These are phyloP conservation scores for Martiniozyma abietophila DNA, from an alignment of 805 yeast species.

Conservation along the genomic window DNA sequence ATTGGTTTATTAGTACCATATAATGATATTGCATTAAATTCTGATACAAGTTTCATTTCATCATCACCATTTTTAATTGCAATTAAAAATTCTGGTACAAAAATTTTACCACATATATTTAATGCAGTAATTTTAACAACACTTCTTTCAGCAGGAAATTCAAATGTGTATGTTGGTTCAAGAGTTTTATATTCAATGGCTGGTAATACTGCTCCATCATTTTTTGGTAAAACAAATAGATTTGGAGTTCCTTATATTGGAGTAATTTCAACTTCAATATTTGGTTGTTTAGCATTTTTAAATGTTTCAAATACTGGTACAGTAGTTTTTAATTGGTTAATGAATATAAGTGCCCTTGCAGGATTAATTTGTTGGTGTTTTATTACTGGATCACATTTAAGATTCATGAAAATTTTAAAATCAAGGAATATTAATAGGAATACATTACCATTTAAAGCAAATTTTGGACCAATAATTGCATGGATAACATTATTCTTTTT, in stretches of 20 bases:
- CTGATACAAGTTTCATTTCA: conserved; percentile 32
- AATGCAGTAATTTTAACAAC: conserved; percentile 60
- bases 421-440: conserved; percentile 59
- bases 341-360: conserved; percentile 53
- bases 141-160: conserved; percentile 70
- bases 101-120: conserved; percentile 55
- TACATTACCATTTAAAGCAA: conserved; percentile 65
- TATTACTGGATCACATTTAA: conserved; percentile 47
- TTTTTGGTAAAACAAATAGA: conserved; percentile 46
- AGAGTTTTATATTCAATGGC: conserved; percentile 56
- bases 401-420: conserved; percentile 35
- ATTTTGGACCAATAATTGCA: conserved; percentile 58
- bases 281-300: conserved; percentile 51
- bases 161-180: conserved; percentile 63
- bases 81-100: conserved; percentile 56
- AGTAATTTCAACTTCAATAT: conserved; percentile 37
- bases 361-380: conserved; percentile 55
- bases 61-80: conserved; percentile 69
- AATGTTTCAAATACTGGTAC: conserved; percentile 52
- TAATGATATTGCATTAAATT: conserved; percentile 44
- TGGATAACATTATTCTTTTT: conserved; percentile 52
- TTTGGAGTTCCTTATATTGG: conserved; percentile 53
- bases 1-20: conserved; percentile 63
- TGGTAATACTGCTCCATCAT: conserved; percentile 48
- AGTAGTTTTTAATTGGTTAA: conserved; percentile 54